phyloP scores from a whole-genome alignment of 2,329 filamentous ascomycete species.

The Ophiostoma triangulosporum region DNA sequence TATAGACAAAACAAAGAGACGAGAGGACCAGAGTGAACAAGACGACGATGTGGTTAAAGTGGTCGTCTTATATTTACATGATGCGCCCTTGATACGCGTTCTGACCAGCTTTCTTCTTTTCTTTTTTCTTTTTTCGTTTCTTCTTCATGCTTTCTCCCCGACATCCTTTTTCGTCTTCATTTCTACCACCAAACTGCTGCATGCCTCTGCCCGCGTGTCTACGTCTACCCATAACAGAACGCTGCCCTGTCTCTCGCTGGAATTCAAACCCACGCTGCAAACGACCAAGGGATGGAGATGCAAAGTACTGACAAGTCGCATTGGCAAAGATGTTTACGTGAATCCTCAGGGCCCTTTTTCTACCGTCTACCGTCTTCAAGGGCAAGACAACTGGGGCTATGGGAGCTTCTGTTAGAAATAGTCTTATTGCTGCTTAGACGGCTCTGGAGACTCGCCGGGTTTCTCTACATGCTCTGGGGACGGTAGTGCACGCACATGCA shows the following conservation, averaged over 20 bases:
- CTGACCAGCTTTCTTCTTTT: background rate
- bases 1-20: background rate
- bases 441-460: background rate
- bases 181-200: background rate
- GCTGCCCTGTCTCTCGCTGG: conserved; percentile 1
- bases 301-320: background rate
- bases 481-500: background rate
- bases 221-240: background rate
- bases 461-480: background rate
- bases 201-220: background rate
- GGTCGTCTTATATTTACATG: background rate
- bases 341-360: background rate
- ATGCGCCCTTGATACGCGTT: background rate
- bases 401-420: background rate
- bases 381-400: background rate
- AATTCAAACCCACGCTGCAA: background rate
- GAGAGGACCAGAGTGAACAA: background rate
- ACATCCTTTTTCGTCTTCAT: background rate
- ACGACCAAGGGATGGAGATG: background rate
- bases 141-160: background rate
- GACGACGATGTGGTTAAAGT: background rate
- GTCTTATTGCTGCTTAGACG: background rate
- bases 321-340: background rate
- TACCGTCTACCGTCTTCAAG: background rate
- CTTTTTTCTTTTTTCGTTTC: background rate